Evolutionary conservation across 768 basidiomycete genomes (phyloP).

Genomic region (Astraeus odoratus): DNA sequence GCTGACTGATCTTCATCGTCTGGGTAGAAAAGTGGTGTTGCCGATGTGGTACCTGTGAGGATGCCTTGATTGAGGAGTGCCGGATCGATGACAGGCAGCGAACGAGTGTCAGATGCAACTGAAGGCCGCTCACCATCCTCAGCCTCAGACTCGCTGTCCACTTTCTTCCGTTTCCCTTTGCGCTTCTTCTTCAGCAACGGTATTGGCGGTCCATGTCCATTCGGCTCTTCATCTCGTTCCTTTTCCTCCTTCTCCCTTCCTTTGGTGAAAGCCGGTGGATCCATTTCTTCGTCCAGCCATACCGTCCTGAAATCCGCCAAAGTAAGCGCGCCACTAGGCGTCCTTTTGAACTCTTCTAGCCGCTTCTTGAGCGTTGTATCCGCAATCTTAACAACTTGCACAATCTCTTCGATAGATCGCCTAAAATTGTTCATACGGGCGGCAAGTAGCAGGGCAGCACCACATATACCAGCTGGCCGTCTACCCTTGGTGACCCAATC

Average conservation of each 20-base stretch:
- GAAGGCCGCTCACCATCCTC: constrained; percentile 13
- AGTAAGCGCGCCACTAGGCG: constrained; percentile 78
- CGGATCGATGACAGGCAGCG: constrained; percentile 41
- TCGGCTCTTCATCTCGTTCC: constrained; percentile 36
- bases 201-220: constrained; percentile 23
- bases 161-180: constrained; percentile 34
- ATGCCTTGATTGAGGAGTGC: constrained; percentile 61
- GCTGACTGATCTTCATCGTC: constrained; percentile 35
- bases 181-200: constrained; percentile 25
- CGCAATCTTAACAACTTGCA: constrained; percentile 99
- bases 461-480: constrained; percentile 95
- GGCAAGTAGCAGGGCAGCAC: constrained; percentile 89
- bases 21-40: constrained; percentile 37
- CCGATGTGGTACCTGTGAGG: constrained; percentile 43
- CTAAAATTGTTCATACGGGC: constrained; percentile 99
- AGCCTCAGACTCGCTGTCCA: constrained; percentile 32
- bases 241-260: constrained; percentile 66
- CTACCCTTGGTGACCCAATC: constrained; percentile 98
- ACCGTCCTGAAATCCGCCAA: constrained; percentile 85
- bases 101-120: constrained; percentile 14
- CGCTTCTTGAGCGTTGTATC: constrained; percentile 91
- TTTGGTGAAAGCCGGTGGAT: constrained; percentile 83
- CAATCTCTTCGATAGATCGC: constrained; percentile 88
- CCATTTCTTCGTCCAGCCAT: constrained; percentile 88
- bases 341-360: constrained; percentile 90